Evolutionary conservation across 495 filamentous ascomycete species (phyloP).

Genomic region (Evernia prunastri): DNA sequence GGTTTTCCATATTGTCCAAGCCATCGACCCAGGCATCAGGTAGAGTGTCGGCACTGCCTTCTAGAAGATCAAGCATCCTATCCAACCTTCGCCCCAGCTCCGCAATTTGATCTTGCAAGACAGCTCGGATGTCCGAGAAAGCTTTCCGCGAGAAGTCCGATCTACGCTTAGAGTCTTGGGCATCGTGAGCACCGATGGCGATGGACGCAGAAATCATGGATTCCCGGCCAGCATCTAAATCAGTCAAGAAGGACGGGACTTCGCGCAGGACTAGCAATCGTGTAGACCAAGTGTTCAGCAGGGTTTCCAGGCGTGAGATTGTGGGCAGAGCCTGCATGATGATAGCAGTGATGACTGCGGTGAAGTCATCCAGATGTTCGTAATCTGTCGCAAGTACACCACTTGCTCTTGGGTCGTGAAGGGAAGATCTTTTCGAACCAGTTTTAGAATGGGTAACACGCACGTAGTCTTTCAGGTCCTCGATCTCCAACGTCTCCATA

Average conservation of each 20-base stretch:
- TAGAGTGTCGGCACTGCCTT: slow-evolving; percentile 73
- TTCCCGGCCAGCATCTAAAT: slow-evolving; percentile 55
- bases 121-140: slow-evolving; percentile 54
- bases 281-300: slow-evolving; percentile 69
- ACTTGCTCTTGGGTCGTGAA: slow-evolving; percentile 38
- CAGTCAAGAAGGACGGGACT: slow-evolving; percentile 60
- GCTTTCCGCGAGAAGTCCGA: slow-evolving; percentile 41
- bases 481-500: slow-evolving; percentile 74
- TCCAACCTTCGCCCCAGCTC: slow-evolving; percentile 70
- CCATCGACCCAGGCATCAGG: slow-evolving; percentile 83
- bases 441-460: slow-evolving; percentile 65
- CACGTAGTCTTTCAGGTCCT: slow-evolving; percentile 86
- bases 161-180: slow-evolving; percentile 8
- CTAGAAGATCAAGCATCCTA: slow-evolving; percentile 73
- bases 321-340: slow-evolving; percentile 79
- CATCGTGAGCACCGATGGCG: slow-evolving; percentile 37
- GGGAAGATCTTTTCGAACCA: slow-evolving; percentile 48
- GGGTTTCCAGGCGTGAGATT: slow-evolving; percentile 60
- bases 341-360: slow-evolving; percentile 80
- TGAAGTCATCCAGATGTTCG: slow-evolving; percentile 71
- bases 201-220: slow-evolving; percentile 58
- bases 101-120: slow-evolving; percentile 62
- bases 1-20: slow-evolving; percentile 70
- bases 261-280: slow-evolving; percentile 67
- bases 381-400: slow-evolving; percentile 47